Evolutionary conservation across 2,329 filamentous ascomycete genomes (phyloP).

Genomic region (Colletotrichum sp.): DNA sequence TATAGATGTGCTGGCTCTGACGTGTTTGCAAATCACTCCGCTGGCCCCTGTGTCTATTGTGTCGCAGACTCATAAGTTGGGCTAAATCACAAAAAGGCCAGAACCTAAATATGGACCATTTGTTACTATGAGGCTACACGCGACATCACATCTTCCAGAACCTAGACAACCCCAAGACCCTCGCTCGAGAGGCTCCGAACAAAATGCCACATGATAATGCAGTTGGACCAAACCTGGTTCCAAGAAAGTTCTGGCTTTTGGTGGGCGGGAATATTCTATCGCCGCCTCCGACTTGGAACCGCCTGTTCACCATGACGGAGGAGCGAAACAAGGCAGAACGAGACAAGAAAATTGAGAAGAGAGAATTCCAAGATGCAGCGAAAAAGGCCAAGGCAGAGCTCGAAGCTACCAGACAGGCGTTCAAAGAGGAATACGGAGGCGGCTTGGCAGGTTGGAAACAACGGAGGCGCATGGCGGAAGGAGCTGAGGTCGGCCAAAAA

Average conservation of each 20-base stretch:
- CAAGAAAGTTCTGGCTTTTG: not conserved
- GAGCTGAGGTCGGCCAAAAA: not conserved
- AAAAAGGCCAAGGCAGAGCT: not conserved
- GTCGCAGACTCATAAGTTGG: not conserved
- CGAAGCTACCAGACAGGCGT: not conserved
- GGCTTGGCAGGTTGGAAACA: slow-evolving; percentile 1
- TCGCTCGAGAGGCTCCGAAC: not conserved
- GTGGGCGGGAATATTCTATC: slow-evolving; percentile 7
- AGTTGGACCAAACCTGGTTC: not conserved
- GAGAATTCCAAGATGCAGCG: not conserved
- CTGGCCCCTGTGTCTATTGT: not conserved
- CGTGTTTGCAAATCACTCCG: not conserved
- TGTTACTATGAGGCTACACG: not conserved
- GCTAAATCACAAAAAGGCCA: not conserved
- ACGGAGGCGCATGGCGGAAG: not conserved
- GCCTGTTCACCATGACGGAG: not conserved
- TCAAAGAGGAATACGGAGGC: not conserved
- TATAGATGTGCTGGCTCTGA: not conserved
- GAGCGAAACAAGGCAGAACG: not conserved
- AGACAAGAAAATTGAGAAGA: not conserved
- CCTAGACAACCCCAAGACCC: not conserved
- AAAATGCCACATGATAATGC: not conserved
- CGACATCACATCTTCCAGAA: not conserved
- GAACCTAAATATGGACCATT: not conserved
- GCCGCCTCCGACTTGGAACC: slow-evolving; percentile 1